Evolutionary conservation across 371 early-diverging fungal species (phyloP), one percentile per base, ranked within the genome.

Genomic region (Syncephalastrum contaminatum): DNA sequence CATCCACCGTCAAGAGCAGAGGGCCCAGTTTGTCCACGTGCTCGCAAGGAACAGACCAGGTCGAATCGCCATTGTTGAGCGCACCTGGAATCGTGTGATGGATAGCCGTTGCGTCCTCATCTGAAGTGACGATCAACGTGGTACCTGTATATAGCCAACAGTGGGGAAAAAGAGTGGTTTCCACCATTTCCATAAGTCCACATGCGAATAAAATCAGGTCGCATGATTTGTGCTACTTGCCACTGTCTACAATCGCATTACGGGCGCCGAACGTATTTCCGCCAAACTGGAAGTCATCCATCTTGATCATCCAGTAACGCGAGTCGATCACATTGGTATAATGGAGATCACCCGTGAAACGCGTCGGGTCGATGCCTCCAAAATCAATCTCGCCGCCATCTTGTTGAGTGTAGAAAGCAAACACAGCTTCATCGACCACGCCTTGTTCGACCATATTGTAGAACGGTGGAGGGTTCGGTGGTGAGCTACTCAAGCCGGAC

Each of bases 281-380:
- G 6, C 75, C 81, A 6, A 83, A 60, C 7, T 69, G 53, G 13
- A 84, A 72, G 40, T 67, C 63, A 41, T 85, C 71, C 56, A 90
- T 63, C 20, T 72, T 69, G 24, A 91, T 85, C 69, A 88, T 87
- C 93, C 93, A 93, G 73, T 89, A 93, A 0, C 84, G 88, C 45
- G 79, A 80, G 60, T 88, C 84, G 25, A 85, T 73, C 19, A 86
- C 82, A 4, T 85, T 80, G 12, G 82, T 79, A 80, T 85, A 93
- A 51, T 73, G 48, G 3, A 89, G 41, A 0, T 84, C 77, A 19
- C 85, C 81, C 24, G 60, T 63, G 67, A 80, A 81, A 19, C 75
- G 75, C 21, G 60, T 57, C 40, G 58, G 50, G 57, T 89, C 87
- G 47, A 85, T 79, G 5, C 85, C 87, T 8, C 91, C 89, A 57